phyloP scores from a whole-genome alignment of 1,139 yeast genomes.

The Hansenula lynferdii region DNA sequence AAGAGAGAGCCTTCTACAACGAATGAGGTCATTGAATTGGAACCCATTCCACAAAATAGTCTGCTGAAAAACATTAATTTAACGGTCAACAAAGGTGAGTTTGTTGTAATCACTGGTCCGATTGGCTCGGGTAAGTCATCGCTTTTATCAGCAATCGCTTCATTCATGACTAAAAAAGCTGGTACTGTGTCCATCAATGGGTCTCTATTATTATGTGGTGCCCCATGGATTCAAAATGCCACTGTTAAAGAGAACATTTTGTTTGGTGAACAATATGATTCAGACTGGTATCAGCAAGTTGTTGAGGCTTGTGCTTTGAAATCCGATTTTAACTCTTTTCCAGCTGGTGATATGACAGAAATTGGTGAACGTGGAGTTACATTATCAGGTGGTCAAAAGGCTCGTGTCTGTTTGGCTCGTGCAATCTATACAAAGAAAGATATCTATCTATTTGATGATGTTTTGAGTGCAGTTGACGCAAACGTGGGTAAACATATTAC shows the following conservation, averaged over 20 bases:
- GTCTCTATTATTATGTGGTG: conserved; percentile 27
- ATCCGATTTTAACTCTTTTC: conserved; percentile 62
- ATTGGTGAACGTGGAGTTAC: conserved; percentile 92
- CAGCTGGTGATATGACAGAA: conserved; percentile 80
- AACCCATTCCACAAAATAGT: no score
- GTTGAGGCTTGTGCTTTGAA: conserved; percentile 59
- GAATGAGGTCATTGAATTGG: no score
- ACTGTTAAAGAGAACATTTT: conserved; percentile 70
- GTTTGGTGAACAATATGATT: conserved; percentile 60
- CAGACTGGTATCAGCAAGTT: conserved; percentile 46
- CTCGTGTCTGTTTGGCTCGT: conserved; percentile 65
- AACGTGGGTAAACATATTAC: conserved; percentile 79
- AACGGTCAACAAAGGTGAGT: conserved; percentile 33
- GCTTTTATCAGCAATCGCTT: conserved; percentile 37
- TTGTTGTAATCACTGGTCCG: conserved; percentile 37
- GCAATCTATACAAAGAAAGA: conserved; percentile 69
- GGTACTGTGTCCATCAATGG: conserved; percentile 35
- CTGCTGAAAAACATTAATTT: conserved; percentile 23
- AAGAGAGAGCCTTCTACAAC: neutral
- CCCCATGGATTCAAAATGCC: conserved; percentile 85
- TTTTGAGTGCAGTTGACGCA: conserved; percentile 85
- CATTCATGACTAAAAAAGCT: conserved; percentile 36
- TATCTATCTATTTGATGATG: conserved; percentile 73
- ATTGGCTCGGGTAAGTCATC: conserved; percentile 43
- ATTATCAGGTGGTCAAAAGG: conserved; percentile 89